phyloP scores from a whole-genome alignment of 768 basidiomycete species.

The Amanita molliuscula region DNA sequence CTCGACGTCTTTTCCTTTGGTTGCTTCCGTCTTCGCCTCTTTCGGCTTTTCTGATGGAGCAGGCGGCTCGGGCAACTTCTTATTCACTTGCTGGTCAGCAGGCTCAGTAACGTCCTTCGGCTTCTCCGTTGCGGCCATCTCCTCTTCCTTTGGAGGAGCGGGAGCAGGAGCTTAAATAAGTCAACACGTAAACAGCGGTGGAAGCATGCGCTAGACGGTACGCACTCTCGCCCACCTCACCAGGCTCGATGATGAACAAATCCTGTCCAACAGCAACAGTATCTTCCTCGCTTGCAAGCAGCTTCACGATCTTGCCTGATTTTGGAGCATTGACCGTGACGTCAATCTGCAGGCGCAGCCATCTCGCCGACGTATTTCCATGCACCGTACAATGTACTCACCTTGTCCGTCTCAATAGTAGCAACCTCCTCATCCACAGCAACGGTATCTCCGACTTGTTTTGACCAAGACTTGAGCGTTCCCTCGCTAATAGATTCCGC shows the following conservation, averaged over 20 bases:
- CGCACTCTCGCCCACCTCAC: conserved; percentile 47
- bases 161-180: conserved; percentile 16
- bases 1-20: conserved; percentile 10
- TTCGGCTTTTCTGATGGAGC: conserved; percentile 23
- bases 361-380: conserved; percentile 5
- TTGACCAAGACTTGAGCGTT: conserved; percentile 89
- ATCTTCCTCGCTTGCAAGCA: conserved; percentile 85
- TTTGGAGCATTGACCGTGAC: conserved; percentile 91
- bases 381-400: conserved; percentile 19
- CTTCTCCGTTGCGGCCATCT: conserved; percentile 13
- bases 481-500: conserved; percentile 98
- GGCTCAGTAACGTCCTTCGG: conserved; percentile 33
- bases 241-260: conserved; percentile 82
- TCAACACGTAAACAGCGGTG: neutral
- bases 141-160: conserved; percentile 22
- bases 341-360: conserved; percentile 59
- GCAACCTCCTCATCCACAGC: conserved; percentile 92
- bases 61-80: conserved; percentile 33
- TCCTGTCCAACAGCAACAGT: conserved; percentile 95
- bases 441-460: conserved; percentile 87
- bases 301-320: conserved; percentile 79
- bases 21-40: conserved; percentile 17
- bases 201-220: neutral
- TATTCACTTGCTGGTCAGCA: conserved; percentile 36
- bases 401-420: conserved; percentile 99